phyloP scores from a whole-genome alignment of 2,329 filamentous ascomycete genomes.

The Cladosporium cucumerinum region DNA sequence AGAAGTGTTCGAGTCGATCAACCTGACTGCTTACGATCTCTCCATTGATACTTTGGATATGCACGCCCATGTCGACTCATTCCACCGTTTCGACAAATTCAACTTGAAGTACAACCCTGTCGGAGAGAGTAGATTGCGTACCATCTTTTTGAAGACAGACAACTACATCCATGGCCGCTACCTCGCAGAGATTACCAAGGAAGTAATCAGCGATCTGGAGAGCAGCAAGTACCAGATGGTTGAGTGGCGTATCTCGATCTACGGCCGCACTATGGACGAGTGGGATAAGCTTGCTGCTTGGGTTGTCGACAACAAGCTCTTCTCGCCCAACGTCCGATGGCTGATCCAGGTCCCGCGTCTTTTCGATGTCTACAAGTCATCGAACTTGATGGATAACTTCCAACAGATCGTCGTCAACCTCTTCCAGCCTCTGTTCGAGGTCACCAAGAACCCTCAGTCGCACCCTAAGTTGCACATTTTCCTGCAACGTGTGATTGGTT shows the following conservation, averaged over 20 bases:
- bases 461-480: conserved; percentile 95
- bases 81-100: conserved; percentile 99
- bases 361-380: conserved; percentile 93
- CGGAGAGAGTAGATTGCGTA: conserved; percentile 88
- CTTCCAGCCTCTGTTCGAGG: conserved; percentile 91
- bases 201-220: conserved; percentile 94
- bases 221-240: conserved; percentile 99
- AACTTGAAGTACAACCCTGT: conserved; percentile 98
- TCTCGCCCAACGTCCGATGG: conserved; percentile 97
- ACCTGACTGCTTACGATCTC: conserved; percentile 92
- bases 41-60: conserved; percentile 99
- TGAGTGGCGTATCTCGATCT: conserved; percentile 98
- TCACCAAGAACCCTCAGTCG: conserved; percentile 78
- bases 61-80: conserved; percentile 97
- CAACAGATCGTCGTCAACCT: conserved; percentile 88
- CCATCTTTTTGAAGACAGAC: conserved; percentile 98
- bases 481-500: conserved; percentile 89
- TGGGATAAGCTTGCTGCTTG: conserved; percentile 98
- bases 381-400: conserved; percentile 79
- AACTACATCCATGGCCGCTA: conserved; percentile 97
- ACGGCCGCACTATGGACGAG: conserved; percentile 85
- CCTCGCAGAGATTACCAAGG: conserved; percentile 93
- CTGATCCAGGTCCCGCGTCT: conserved; percentile 91
- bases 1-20: conserved; percentile 96
- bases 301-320: conserved; percentile 97